Evolutionary conservation across 1,139 yeast species (phyloP).

Genomic region (Magnusiomyces ingens): DNA sequence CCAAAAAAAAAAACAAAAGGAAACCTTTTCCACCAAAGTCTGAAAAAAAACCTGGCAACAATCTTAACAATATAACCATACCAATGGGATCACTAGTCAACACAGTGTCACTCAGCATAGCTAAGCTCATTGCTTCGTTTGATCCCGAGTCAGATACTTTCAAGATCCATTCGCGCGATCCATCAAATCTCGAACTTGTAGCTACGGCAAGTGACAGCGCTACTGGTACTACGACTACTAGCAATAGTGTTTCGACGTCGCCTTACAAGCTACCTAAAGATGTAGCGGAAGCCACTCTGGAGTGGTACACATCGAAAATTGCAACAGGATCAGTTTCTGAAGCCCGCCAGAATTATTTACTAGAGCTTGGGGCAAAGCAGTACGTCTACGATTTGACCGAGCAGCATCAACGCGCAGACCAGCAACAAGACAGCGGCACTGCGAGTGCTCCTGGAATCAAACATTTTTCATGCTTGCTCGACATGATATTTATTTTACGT

Average conservation of each 20-base stretch:
- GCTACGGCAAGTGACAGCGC: neutral
- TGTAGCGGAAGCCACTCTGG: neutral
- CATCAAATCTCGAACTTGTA: neutral
- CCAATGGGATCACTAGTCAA: neutral
- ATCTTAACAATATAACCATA: neutral
- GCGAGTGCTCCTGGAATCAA: neutral
- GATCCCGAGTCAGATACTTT: neutral
- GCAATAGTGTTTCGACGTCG: neutral
- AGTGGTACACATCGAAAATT: neutral
- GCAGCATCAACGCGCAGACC: neutral
- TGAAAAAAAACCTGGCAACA: no score
- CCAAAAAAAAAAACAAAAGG: neutral
- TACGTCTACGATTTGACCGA: constrained; percentile 1
- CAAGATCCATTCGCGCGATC: neutral
- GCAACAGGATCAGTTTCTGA: neutral
- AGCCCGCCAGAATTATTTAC: neutral
- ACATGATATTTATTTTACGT: constrained; percentile 18
- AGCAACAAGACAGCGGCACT: neutral
- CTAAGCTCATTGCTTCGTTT: constrained; percentile 3
- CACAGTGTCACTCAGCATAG: neutral
- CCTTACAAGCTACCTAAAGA: neutral
- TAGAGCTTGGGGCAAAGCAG: constrained; percentile 1
- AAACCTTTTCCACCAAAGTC: neutral
- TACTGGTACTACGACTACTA: neutral
- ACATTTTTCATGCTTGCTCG: constrained; percentile 20